phyloP scores from a whole-genome alignment of 1,284 basidiomycete genomes.

The Tilletiopsis washingtonensis region DNA sequence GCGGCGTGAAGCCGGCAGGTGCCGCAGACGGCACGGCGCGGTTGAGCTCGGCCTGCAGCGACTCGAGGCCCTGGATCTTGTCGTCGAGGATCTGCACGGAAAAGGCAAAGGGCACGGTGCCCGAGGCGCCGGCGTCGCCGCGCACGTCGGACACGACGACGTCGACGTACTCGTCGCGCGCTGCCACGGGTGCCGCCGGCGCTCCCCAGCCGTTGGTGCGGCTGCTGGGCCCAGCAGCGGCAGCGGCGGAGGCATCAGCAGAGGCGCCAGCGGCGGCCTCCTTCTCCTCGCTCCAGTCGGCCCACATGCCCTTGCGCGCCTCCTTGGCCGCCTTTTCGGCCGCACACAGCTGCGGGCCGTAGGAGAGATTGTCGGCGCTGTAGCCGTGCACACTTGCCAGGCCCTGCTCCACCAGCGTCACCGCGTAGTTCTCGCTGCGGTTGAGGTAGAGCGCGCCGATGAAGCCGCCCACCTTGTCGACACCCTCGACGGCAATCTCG shows the following conservation, averaged over 20 bases:
- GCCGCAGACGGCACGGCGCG: constrained; percentile 66
- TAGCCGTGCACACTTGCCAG: constrained; percentile 72
- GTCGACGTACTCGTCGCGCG: constrained; percentile 72
- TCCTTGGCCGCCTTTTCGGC: constrained; percentile 61
- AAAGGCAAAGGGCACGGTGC: constrained; percentile 70
- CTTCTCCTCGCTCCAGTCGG: constrained; percentile 50
- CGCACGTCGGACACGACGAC: constrained; percentile 84
- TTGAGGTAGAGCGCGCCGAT: constrained; percentile 78
- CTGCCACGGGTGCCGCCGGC: constrained; percentile 12
- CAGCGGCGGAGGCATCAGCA: constrained; percentile 5
- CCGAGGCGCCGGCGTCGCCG: constrained; percentile 48
- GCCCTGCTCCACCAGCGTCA: constrained; percentile 75
- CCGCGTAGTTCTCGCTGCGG: constrained; percentile 65
- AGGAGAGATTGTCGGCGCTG: constrained; percentile 72
- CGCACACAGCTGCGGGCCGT: constrained; percentile 68
- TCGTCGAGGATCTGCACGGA: constrained; percentile 67
- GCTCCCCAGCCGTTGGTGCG: neutral
- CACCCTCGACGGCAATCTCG: constrained; percentile 79
- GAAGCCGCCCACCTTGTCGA: constrained; percentile 92
- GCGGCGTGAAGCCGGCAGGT: constrained; percentile 1
- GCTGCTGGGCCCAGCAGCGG: neutral
- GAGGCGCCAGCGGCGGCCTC: constrained; percentile 15
- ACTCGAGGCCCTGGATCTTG: constrained; percentile 60
- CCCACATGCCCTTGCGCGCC: constrained; percentile 67
- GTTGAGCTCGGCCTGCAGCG: constrained; percentile 87